Evolutionary conservation across 179 eudicot genomes (phyloP).

Genomic region (Vitellaria paradoxa): DNA sequence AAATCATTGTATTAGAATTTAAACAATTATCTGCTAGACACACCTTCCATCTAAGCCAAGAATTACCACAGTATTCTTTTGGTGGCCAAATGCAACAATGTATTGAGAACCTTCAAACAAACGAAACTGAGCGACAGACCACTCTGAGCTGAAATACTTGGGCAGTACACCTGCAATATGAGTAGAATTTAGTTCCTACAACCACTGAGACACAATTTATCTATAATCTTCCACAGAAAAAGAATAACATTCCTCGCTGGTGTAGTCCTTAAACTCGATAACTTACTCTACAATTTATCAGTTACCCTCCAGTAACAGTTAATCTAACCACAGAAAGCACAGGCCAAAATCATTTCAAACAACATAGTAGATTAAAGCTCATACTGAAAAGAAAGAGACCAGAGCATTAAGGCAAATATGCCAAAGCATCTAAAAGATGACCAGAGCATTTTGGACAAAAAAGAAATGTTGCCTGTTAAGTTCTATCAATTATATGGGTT

Average conservation of each 20-base stretch:
- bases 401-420: background rate
- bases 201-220: background rate
- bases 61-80: conserved; percentile 87
- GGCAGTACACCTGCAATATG: conserved; percentile 79
- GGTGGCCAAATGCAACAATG: conserved; percentile 94
- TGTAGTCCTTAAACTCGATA: background rate
- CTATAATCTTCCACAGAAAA: background rate
- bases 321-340: background rate
- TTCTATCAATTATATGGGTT: background rate
- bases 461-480: background rate
- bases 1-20: background rate
- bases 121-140: conserved; percentile 97
- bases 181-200: conserved; percentile 1
- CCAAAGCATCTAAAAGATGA: background rate
- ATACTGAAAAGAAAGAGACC: background rate
- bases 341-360: background rate
- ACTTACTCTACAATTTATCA: background rate
- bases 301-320: background rate
- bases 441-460: background rate
- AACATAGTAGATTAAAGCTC: background rate
- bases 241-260: background rate
- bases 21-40: conserved; percentile 17
- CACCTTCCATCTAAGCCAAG: conserved; percentile 99
- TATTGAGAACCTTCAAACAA: conserved; percentile 78
- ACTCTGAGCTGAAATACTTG: conserved; percentile 93